Percentiles rank a stretch among this genome's conserved stretches.
phyloP scores from a whole-genome alignment of 1,284 basidiomycete species.

The Mycena citricolor region DNA sequence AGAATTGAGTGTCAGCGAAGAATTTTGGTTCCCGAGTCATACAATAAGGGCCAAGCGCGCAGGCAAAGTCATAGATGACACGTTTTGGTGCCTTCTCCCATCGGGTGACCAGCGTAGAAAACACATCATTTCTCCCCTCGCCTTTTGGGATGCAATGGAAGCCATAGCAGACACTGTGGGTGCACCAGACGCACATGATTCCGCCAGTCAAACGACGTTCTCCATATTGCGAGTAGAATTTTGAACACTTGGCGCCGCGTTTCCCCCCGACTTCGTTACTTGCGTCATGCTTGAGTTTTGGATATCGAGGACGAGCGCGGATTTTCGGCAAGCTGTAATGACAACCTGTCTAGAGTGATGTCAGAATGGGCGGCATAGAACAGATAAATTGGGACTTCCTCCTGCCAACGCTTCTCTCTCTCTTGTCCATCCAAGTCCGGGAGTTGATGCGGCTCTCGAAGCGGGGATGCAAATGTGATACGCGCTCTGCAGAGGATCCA shows the following conservation, averaged over 20 bases:
- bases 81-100: slow-evolving; percentile 26
- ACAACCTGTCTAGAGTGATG: slow-evolving; percentile 24
- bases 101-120: slow-evolving; percentile 10
- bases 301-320: slow-evolving; percentile 20
- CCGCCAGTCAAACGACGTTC: slow-evolving; percentile 12
- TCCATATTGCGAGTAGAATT: slow-evolving; percentile 28
- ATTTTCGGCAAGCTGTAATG: slow-evolving; percentile 25
- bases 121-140: slow-evolving; percentile 13
- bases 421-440: no score
- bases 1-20: slow-evolving; percentile 32
- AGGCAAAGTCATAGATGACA: slow-evolving; percentile 33
- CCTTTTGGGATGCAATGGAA: slow-evolving; percentile 14
- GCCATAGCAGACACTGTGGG: slow-evolving; percentile 12
- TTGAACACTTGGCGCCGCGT: slow-evolving; percentile 19
- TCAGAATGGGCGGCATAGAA: no score
- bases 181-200: slow-evolving; percentile 13
- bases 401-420: no score
- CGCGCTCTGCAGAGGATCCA: no score
- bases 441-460: no score
- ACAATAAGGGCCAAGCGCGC: slow-evolving; percentile 33
- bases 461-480: no score
- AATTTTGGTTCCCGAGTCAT: slow-evolving; percentile 30
- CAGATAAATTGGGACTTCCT: no score
- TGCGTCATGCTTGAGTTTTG: slow-evolving; percentile 19
- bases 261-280: slow-evolving; percentile 9